A percentile compares a stretch with the other conserved stretches of the same genome.
These are phyloP conservation scores for Globisporangium rhizosaccharum DNA, from an alignment of 352 stramenopile genomes.

Conservation along the genomic window DNA sequence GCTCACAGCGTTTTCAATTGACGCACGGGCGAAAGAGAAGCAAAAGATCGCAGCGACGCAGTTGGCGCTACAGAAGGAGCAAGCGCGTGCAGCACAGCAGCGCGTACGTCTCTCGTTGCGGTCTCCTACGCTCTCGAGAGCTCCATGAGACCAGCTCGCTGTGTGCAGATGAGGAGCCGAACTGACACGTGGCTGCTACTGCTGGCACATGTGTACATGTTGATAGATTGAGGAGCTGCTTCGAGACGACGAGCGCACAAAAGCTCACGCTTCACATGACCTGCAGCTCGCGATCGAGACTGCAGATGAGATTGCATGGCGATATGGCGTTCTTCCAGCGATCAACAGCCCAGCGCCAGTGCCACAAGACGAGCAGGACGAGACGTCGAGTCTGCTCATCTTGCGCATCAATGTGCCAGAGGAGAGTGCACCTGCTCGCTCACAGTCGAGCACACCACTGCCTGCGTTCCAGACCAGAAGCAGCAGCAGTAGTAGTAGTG, in stretches of 20 bases:
- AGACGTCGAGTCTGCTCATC: constrained; percentile 43
- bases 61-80: not conserved
- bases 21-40: constrained; percentile 28
- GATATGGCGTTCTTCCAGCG: constrained; percentile 43
- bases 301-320: constrained; percentile 39
- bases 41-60: constrained; percentile 5
- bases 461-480: constrained; percentile 7
- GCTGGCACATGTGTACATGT: not conserved
- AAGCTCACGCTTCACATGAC: constrained; percentile 5
- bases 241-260: constrained; percentile 5
- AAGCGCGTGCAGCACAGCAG: constrained; percentile 2
- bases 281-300: constrained; percentile 29
- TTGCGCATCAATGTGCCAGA: constrained; percentile 34
- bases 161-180: no score
- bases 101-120: constrained; percentile 1
- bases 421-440: not conserved
- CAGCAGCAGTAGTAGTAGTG: not conserved
- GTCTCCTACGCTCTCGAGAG: not conserved
- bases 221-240: constrained; percentile 13
- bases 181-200: not conserved
- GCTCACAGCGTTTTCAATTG: constrained; percentile 39
- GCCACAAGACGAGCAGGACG: constrained; percentile 35
- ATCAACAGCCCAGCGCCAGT: constrained; percentile 37
- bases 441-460: constrained; percentile 2
- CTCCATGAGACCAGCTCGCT: no score